Evolutionary conservation across 2,329 filamentous ascomycete species (phyloP).

Genomic region (Rhynchosporium secalis): DNA sequence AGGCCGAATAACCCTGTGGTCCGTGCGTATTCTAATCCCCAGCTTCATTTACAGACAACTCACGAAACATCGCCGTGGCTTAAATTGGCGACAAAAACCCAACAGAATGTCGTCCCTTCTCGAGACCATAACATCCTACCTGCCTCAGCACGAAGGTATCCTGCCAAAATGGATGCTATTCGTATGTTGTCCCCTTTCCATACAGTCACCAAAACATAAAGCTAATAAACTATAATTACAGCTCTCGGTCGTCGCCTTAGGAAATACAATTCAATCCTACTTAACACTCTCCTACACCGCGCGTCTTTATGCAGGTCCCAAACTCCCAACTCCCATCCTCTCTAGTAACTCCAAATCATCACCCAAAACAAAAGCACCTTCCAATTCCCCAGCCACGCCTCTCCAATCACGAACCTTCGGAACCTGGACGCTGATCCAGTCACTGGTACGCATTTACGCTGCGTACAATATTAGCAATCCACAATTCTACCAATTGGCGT

Average conservation of each 20-base stretch:
- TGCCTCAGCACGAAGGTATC: conserved; percentile 46
- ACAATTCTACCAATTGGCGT: conserved; percentile 60
- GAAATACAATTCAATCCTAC: conserved; percentile 85
- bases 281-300: conserved; percentile 75
- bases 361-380: conserved; percentile 64
- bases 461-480: conserved; percentile 65
- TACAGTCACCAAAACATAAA: not conserved
- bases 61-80: no score
- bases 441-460: conserved; percentile 62
- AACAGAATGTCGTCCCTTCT: conserved; percentile 10
- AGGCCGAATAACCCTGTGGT: conserved; percentile 6
- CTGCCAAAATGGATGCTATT: conserved; percentile 67
- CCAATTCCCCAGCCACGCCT: conserved; percentile 71
- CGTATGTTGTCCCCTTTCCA: conserved; percentile 44
- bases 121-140: conserved; percentile 23
- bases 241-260: conserved; percentile 80
- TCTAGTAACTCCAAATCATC: conserved; percentile 14
- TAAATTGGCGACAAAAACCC: not conserved
- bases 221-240: conserved; percentile 42
- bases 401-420: conserved; percentile 75
- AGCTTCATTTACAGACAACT: no score
- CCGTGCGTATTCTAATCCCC: not conserved
- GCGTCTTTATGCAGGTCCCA: conserved; percentile 75
- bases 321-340: conserved; percentile 54
- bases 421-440: conserved; percentile 67